Conservation (phyloP, 1,284 basidiomycete genomes). For the Apiotrichum mycotoxinovorans region DNA sequence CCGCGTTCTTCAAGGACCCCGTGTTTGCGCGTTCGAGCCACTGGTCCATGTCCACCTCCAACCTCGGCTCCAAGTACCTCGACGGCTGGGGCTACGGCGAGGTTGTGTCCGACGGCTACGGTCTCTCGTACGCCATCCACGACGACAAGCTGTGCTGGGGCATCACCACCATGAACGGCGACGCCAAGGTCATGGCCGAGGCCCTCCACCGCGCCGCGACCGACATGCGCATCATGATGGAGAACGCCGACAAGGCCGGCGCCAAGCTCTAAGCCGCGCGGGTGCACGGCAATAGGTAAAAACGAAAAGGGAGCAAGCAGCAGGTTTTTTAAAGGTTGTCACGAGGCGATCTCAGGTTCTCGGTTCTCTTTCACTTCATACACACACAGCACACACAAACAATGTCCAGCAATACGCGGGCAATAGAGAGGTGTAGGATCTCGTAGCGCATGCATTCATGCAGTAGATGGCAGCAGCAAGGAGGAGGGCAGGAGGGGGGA, state of each 20-base stretch:
- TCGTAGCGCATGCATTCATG: no score
- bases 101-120: slow-evolving; percentile 90
- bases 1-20: slow-evolving; percentile 73
- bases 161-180: slow-evolving; percentile 74
- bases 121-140: slow-evolving; percentile 87
- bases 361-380: background rate
- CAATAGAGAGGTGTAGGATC: background rate
- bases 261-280: slow-evolving; percentile 29
- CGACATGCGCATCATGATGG: slow-evolving; percentile 71
- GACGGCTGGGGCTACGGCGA: slow-evolving; percentile 98
- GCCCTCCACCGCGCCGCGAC: slow-evolving; percentile 74
- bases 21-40: slow-evolving; percentile 69
- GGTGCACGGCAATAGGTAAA: no score
- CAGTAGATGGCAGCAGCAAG: no score
- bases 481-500: no score
- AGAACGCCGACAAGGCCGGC: slow-evolving; percentile 55
- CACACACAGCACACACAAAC: background rate
- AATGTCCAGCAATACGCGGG: background rate
- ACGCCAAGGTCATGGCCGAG: slow-evolving; percentile 61
- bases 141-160: slow-evolving; percentile 87
- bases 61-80: slow-evolving; percentile 76
- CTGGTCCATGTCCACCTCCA: slow-evolving; percentile 91
- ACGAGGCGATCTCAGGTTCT: background rate
- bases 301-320: background rate
- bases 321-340: background rate